Percentiles rank a stretch among this genome's conserved stretches.
phyloP scores from a whole-genome alignment of 129 eudicot genomes.

The Smallanthus sonchifolius region DNA sequence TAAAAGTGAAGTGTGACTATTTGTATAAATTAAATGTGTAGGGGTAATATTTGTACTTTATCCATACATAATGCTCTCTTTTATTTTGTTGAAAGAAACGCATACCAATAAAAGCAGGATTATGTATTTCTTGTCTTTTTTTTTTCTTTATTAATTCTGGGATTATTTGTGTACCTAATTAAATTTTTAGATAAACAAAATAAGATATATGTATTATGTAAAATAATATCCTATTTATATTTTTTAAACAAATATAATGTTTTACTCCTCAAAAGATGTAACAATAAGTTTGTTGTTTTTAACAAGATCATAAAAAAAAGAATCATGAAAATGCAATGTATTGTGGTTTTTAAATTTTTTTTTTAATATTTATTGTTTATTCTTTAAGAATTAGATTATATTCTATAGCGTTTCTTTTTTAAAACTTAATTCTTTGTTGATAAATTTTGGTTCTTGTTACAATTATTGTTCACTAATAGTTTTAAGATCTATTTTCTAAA shows the following conservation, averaged over 20 bases:
- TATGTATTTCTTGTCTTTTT: slow-evolving; percentile 25
- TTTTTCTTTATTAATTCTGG: slow-evolving; percentile 16
- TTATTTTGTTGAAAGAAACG: slow-evolving; percentile 43
- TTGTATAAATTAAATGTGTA: background rate
- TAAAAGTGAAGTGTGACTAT: background rate
- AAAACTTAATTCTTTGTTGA: background rate
- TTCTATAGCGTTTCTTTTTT: background rate
- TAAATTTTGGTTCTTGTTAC: background rate
- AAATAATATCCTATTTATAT: background rate
- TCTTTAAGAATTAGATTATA: background rate
- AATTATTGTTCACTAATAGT: too few species aligned
- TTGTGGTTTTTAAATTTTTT: too few species aligned
- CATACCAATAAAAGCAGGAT: slow-evolving; percentile 50
- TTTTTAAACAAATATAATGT: background rate
- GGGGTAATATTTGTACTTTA: slow-evolving; percentile 9
- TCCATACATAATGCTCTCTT: slow-evolving; percentile 21
- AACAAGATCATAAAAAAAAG: too few species aligned
- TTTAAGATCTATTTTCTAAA: too few species aligned
- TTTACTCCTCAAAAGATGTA: background rate
- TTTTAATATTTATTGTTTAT: background rate
- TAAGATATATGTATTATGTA: slow-evolving; percentile 1
- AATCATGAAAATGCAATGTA: too few species aligned
- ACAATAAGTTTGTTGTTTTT: background rate
- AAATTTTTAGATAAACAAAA: background rate
- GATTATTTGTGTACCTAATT: slow-evolving; percentile 34